These are phyloP conservation scores for Nicotiana tomentosiformis DNA, from an alignment of 257 asterid genomes.

Conservation along the genomic window DNA sequence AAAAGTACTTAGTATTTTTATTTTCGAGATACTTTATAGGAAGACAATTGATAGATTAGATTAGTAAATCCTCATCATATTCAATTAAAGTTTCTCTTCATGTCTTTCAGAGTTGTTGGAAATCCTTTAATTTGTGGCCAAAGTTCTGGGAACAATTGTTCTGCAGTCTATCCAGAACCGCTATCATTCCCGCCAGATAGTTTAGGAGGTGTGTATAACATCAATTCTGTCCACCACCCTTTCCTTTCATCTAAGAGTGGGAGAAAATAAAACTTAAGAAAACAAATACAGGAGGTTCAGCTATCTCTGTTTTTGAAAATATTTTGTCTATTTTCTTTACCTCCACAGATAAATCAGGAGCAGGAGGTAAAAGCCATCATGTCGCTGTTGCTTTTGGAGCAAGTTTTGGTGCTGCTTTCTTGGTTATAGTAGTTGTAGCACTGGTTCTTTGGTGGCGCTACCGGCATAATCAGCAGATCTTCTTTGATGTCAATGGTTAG, in stretches of 20 bases:
- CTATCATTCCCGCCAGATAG: constrained; percentile 67
- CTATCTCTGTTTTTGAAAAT: neutral
- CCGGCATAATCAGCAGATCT: constrained; percentile 80
- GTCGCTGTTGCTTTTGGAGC: constrained; percentile 64
- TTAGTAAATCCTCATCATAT: neutral
- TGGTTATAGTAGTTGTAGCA: constrained; percentile 37
- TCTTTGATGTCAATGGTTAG: constrained; percentile 91
- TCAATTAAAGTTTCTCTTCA: constrained; percentile 9
- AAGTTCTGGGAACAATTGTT: constrained; percentile 60
- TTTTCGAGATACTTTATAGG: neutral
- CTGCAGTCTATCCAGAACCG: constrained; percentile 76
- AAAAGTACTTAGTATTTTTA: neutral
- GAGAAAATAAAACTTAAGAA: neutral
- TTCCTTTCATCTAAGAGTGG: neutral
- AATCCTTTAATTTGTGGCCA: constrained; percentile 81
- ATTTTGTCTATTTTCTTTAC: neutral
- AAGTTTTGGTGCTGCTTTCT: constrained; percentile 59
- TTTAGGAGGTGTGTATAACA: constrained; percentile 37
- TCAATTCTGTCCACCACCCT: neutral
- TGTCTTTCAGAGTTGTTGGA: constrained; percentile 60
- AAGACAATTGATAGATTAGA: neutral
- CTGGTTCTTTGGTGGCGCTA: constrained; percentile 71
- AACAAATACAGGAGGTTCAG: neutral
- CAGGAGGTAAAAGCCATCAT: constrained; percentile 46
- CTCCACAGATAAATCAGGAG: constrained; percentile 43